phyloP scores from a whole-genome alignment of 2,329 filamentous ascomycete species.

The Hypoxylon sp. region DNA sequence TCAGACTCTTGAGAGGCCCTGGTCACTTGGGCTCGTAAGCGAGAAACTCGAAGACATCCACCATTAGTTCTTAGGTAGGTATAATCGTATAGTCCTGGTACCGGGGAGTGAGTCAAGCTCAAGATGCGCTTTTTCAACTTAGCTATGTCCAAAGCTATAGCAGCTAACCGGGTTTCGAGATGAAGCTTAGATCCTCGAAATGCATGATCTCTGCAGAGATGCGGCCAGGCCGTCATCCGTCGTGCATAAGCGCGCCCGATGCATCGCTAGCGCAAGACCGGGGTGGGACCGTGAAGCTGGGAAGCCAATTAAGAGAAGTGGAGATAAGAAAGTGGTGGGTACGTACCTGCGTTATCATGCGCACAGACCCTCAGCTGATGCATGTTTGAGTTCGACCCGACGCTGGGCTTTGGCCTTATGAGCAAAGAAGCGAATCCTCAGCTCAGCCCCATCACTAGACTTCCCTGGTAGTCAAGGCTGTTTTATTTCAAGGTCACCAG shows the following conservation, averaged over 20 bases:
- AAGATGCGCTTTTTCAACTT: neutral
- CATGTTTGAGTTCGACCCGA: neutral
- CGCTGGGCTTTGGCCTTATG: conserved; percentile 22
- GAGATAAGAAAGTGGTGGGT: conserved; percentile 16
- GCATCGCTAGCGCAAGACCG: conserved; percentile 11
- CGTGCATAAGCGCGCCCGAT: conserved; percentile 26
- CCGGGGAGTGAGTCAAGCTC: neutral
- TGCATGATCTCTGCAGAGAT: conserved; percentile 13
- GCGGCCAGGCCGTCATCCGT: conserved; percentile 6
- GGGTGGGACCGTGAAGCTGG: neutral
- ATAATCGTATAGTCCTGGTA: neutral
- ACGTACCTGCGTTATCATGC: conserved; percentile 39
- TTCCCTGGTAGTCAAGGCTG: neutral
- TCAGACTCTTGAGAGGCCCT: conserved; percentile 30
- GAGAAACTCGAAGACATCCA: neutral
- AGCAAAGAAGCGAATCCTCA: conserved; percentile 25
- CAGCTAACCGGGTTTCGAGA: neutral
- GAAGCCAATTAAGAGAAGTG: conserved; percentile 22
- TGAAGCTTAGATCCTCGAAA: conserved; percentile 7
- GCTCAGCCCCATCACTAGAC: conserved; percentile 36
- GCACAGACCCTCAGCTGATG: conserved; percentile 44
- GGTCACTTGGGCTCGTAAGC: conserved; percentile 32
- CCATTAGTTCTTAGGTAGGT: neutral
- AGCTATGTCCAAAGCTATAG: neutral
- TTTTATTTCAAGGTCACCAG: conserved; percentile 28